Evolutionary conservation across 495 filamentous ascomycete genomes (phyloP).

Genomic region (Lophiotrema nucula): DNA sequence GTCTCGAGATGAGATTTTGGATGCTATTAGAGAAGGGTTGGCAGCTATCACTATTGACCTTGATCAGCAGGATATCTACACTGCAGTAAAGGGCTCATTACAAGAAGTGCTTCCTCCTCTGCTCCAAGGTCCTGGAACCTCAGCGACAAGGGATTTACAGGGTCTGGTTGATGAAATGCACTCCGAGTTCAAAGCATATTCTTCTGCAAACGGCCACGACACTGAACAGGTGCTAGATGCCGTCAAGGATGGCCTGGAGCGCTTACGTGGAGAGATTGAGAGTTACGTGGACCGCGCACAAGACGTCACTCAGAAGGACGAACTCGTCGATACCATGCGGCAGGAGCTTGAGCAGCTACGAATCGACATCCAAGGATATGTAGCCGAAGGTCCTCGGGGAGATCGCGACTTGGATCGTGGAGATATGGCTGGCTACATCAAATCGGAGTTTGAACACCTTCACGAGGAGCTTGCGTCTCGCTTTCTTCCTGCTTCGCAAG

Average conservation of each 20-base stretch:
- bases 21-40: slow-evolving; percentile 59
- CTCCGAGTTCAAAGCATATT: slow-evolving; percentile 68
- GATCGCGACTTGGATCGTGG: slow-evolving; percentile 47
- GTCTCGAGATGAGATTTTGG: slow-evolving; percentile 55
- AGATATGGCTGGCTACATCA: slow-evolving; percentile 67
- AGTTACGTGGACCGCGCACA: slow-evolving; percentile 68
- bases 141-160: slow-evolving; percentile 56
- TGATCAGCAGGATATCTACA: slow-evolving; percentile 62
- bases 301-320: slow-evolving; percentile 67
- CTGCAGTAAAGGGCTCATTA: slow-evolving; percentile 62
- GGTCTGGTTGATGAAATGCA: slow-evolving; percentile 74
- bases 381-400: slow-evolving; percentile 48
- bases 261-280: slow-evolving; percentile 76
- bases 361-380: slow-evolving; percentile 65
- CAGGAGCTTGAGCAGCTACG: slow-evolving; percentile 70
- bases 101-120: too few species aligned
- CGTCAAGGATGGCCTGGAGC: slow-evolving; percentile 79
- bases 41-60: slow-evolving; percentile 58
- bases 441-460: slow-evolving; percentile 70
- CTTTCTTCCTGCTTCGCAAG: slow-evolving; percentile 11
- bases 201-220: slow-evolving; percentile 68
- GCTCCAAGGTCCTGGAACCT: too few species aligned
- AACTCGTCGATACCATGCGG: slow-evolving; percentile 73
- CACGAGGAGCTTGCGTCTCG: slow-evolving; percentile 34
- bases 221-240: slow-evolving; percentile 81